These are phyloP conservation scores for Hyphodiscus sp. DNA, from an alignment of 2,329 filamentous ascomycete species.

Conservation along the genomic window DNA sequence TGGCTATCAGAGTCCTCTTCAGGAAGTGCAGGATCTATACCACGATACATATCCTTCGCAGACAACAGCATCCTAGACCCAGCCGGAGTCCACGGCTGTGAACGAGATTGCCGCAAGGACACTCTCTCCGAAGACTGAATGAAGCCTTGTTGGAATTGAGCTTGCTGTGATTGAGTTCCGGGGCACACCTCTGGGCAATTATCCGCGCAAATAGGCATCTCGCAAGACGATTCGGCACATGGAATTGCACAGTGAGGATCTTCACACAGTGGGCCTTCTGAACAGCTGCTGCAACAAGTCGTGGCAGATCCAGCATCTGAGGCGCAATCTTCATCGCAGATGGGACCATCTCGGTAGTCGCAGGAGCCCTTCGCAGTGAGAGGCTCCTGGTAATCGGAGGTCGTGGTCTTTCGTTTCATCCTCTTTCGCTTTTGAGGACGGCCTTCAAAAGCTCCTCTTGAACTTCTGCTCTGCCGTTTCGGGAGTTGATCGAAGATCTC, in stretches of 20 bases:
- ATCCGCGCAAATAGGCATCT: neutral
- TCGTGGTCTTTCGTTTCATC: neutral
- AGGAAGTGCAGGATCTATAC: neutral
- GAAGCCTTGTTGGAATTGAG: neutral
- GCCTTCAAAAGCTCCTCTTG: neutral
- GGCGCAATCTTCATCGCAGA: neutral
- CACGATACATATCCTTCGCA: too few species aligned
- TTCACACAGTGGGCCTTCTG: slow-evolving; percentile 18
- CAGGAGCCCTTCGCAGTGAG: neutral
- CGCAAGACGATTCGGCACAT: neutral
- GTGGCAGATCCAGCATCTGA: slow-evolving; percentile 8
- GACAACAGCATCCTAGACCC: neutral
- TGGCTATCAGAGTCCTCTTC: neutral
- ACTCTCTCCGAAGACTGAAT: neutral
- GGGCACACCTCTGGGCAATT: neutral
- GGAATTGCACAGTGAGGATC: slow-evolving; percentile 18
- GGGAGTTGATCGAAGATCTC: neutral
- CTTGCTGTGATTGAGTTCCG: neutral
- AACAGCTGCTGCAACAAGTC: slow-evolving; percentile 27
- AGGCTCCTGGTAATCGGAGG: too few species aligned
- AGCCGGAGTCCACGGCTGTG: neutral
- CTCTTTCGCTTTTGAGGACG: neutral
- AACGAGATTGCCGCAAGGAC: neutral
- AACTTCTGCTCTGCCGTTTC: neutral
- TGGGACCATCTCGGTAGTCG: neutral